Evolutionary conservation across 345 rosid genomes (phyloP).

Genomic region (Citrus reticulata): DNA sequence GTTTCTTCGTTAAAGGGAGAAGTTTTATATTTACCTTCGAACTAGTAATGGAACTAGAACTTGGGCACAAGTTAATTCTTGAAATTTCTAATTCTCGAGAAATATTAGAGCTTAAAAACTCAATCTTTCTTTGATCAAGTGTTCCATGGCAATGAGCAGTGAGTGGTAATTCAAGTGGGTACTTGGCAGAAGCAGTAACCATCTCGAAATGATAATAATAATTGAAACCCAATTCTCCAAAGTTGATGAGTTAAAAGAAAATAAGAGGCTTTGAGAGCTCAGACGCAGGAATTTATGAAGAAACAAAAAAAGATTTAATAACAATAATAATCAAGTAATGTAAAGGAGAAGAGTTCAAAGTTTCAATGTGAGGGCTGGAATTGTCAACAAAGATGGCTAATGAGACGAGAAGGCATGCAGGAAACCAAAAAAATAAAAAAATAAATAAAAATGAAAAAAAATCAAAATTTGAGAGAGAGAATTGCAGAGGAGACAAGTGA

Average conservation of each 20-base stretch:
- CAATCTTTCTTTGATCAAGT: constrained; percentile 24
- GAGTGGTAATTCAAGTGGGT: constrained; percentile 36
- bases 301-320: background rate
- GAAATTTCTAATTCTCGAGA: constrained; percentile 29
- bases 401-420: background rate
- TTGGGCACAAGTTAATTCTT: constrained; percentile 28
- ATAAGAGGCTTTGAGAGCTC: background rate
- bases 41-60: constrained; percentile 19
- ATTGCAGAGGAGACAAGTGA: background rate
- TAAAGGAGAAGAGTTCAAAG: background rate
- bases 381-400: background rate
- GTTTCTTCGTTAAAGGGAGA: background rate
- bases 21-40: constrained; percentile 40
- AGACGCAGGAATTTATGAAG: background rate
- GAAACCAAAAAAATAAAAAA: background rate
- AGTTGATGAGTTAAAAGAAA: background rate
- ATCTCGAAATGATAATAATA: constrained; percentile 21
- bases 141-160: constrained; percentile 28
- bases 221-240: constrained; percentile 22
- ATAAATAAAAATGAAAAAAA: background rate
- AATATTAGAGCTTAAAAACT: constrained; percentile 27
- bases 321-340: background rate
- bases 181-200: constrained; percentile 50
- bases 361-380: background rate
- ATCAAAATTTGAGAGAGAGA: background rate